phyloP scores from a whole-genome alignment of 2,329 filamentous ascomycete genomes.

The Beauveria sp. region DNA sequence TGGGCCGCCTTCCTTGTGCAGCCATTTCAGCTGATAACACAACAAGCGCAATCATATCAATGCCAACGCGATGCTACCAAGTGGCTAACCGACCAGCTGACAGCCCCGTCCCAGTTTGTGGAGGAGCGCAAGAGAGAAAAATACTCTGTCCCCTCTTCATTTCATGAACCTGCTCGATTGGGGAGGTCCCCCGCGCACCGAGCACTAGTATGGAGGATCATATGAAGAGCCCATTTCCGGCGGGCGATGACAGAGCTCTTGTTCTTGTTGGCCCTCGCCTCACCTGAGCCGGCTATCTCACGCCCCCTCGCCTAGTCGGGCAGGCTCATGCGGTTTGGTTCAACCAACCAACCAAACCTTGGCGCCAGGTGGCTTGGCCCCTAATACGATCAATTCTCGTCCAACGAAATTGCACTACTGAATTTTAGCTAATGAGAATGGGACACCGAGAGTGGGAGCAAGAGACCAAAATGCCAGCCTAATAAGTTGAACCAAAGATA shows the following conservation, averaged over 20 bases:
- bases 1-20: slow-evolving; percentile 1
- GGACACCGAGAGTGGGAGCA: not conserved
- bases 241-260: not conserved
- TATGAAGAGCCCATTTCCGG: not conserved
- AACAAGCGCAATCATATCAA: not conserved
- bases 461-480: too few relatives aligned
- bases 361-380: slow-evolving; percentile 8
- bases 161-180: not conserved
- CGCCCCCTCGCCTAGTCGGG: not conserved
- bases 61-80: not conserved
- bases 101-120: not conserved
- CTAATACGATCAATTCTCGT: not conserved
- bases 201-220: not conserved
- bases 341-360: not conserved
- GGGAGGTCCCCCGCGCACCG: not conserved
- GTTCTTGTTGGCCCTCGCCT: slow-evolving; percentile 4
- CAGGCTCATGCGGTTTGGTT: not conserved
- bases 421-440: not conserved
- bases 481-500: too few relatives aligned
- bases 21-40: not conserved
- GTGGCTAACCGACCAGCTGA: not conserved
- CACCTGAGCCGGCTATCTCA: not conserved
- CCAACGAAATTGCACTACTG: not conserved
- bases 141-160: not conserved
- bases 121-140: slow-evolving; percentile 1